phyloP scores from a whole-genome alignment of 1,284 basidiomycete genomes.

The Austropuccinia psidii region DNA sequence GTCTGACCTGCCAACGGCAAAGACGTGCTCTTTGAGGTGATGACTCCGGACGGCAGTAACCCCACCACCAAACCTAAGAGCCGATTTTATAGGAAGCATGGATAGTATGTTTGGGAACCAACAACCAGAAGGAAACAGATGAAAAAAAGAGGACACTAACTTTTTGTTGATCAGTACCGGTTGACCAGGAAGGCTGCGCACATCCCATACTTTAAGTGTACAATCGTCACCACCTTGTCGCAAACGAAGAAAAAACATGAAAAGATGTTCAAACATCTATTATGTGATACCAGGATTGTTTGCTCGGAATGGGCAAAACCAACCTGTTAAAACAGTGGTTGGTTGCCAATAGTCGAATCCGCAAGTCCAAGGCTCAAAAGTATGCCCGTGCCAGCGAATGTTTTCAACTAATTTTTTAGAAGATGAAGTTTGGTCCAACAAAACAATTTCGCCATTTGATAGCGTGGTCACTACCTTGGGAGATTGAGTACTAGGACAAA shows the following conservation, averaged over 20 bases:
- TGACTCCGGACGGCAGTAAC: slow-evolving; percentile 84
- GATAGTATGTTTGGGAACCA: not conserved
- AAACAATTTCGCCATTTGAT: slow-evolving; percentile 15
- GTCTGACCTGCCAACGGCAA: slow-evolving; percentile 80
- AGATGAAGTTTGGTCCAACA: not conserved
- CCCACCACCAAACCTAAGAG: slow-evolving; percentile 73
- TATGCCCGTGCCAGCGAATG: slow-evolving; percentile 71
- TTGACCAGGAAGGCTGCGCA: slow-evolving; percentile 57
- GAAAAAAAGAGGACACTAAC: slow-evolving; percentile 49
- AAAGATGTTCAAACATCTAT: not conserved
- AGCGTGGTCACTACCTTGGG: slow-evolving; percentile 3
- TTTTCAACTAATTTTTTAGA: not conserved
- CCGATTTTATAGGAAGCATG: slow-evolving; percentile 2
- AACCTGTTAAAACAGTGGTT: slow-evolving; percentile 74
- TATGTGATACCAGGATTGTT: not conserved
- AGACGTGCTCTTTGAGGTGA: slow-evolving; percentile 66
- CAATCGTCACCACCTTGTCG: slow-evolving; percentile 81
- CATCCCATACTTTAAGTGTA: slow-evolving; percentile 83
- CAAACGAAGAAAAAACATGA: not conserved
- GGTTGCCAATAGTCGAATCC: slow-evolving; percentile 79
- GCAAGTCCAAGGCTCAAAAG: slow-evolving; percentile 88
- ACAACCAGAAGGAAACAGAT: not conserved
- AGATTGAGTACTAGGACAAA: not conserved
- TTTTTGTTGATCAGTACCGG: slow-evolving; percentile 67
- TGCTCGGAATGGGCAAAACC: not conserved